Base-by-base conservation (phyloP, 805 yeast species). In the Metschnikowia santaceciliae region DNA sequence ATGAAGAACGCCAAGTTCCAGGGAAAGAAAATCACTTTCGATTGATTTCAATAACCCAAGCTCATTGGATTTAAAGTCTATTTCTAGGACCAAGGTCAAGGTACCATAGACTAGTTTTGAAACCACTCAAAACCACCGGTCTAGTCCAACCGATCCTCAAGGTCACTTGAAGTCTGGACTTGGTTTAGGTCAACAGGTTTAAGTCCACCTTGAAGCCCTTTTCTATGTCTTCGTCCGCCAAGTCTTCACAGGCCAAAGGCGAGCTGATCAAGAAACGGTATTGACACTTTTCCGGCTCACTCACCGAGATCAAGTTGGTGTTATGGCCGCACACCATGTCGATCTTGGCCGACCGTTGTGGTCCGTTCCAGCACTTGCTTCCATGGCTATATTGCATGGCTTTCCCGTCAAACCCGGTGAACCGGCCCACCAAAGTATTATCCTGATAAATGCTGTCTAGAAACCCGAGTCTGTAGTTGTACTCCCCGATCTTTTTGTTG, bases 361-460 rank as follows among this genome's bases (percentile, higher is more conserved):
- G 97, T 0, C 99, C 99, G 64, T 90, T 88, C 97, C 98, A 92
- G 68, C 99, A 94, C 62, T 76, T 79, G 39, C 82, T 83, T 19
- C 99, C 99, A 17, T 72, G 62, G 3, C 66, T 71, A 62, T 75
- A 94, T 32, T 70, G 70, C 59, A 68, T 44, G 59, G 65, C 47
- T 54, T 69, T 53, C 59, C 64, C 67, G 36, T 66, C 61, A 34
- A 58, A 65, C 6, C 60, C 59, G 10, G 57, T 54, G 39, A 63
- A 62, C 15, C 60, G 61, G 23, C 61, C 62, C 50, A 53, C 57
- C 49, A 55, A 59, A 17, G 58, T 59, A 44, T 54, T 49, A 44
- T 58, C 60, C 64, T 89, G 96, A 48, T 72, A 71, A 8, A 86
- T 70, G 5, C 79, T 66, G 17, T 81, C 85, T 23, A 76, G 70